Percentiles rank a stretch among this genome's conserved stretches.
phyloP scores from a whole-genome alignment of 176 grass and related monocot species.

The Aegilops bicornis region DNA sequence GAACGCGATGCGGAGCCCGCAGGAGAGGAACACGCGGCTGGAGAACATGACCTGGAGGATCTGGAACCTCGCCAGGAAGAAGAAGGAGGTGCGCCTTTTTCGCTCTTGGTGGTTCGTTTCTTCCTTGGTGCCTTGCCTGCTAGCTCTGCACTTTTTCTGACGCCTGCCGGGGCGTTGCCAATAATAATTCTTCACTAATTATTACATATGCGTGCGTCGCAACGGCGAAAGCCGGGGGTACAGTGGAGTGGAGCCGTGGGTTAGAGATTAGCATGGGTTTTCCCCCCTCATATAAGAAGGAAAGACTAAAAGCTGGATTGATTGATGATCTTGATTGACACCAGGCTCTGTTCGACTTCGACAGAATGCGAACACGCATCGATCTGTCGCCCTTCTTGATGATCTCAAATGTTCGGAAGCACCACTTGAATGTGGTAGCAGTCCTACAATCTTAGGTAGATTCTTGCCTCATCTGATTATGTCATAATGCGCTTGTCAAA shows the following conservation, averaged over 20 bases:
- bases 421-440: not conserved
- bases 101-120: conserved; percentile 36
- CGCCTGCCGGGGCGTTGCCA: not conserved
- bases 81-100: conserved; percentile 80
- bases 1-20: conserved; percentile 88
- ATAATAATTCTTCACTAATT: not conserved
- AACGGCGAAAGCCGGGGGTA: not conserved
- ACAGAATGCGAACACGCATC: not conserved
- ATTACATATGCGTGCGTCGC: not conserved
- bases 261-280: conserved; percentile 4
- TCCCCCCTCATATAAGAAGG: not conserved
- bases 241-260: not conserved
- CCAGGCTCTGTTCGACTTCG: conserved; percentile 3
- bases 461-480: conserved; percentile 12
- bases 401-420: not conserved
- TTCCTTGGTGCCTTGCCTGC: conserved; percentile 8
- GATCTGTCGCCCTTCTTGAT: not conserved
- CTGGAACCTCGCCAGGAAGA: conserved; percentile 99
- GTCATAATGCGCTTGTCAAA: not conserved
- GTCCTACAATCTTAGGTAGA: not conserved
- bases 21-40: conserved; percentile 95
- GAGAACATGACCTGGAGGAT: conserved; percentile 99
- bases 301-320: conserved; percentile 6
- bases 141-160: not conserved
- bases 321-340: conserved; percentile 22